Base-by-base conservation (phyloP, 2,329 filamentous ascomycete genomes). In the Colletotrichum zoysiae region DNA sequence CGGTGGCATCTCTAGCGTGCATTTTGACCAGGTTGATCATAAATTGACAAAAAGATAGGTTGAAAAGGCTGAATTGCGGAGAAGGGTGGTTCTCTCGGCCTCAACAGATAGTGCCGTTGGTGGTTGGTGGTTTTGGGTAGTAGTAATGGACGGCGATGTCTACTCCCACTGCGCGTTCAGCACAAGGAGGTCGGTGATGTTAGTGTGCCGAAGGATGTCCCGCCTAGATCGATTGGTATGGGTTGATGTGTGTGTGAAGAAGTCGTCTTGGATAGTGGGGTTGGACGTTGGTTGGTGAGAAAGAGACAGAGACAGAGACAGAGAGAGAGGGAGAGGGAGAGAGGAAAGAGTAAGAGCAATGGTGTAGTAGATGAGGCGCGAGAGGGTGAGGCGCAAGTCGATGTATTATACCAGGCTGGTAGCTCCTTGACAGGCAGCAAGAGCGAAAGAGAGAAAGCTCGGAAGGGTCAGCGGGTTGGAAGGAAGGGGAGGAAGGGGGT, bases 1-100 rank as follows among this genome's bases (percentile, higher is more conserved):
- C 89, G 53, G 85, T 82, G 55, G 88, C 86, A 79, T 90, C 86
- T 76, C 85, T 82, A 64, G 84, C 86, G 73, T 89, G 84, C 87
- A 90, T 89, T 74, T 73, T 78, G 71, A 48, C 33, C 26, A 26
- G 33, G 26, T 18, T 35, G 62, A 7, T 33, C n/a, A 40, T 55
- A n/a, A n/a, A 56, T 33, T 30, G 18, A n/a, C 44, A 16, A 18
- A 8, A 42, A 30, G 1, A 4, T 9, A 16, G 35, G 35, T 35
- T 61, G 58, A 23, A 20, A 59, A 42, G 12, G 38, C n/a, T 14
- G 9, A 33, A 30, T 12, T 60, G n/a, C 18, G 20, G 11, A 9
- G 14, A 9, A 38, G 18, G 3, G 30, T 30, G 30, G 30, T 30
- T 30, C 30, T n/a, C 33, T 40, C 14, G n/a, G 51, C 8, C 18